Evolutionary conservation across 106 monocot genomes (phyloP).

Genomic region (Gastrodia elata): DNA sequence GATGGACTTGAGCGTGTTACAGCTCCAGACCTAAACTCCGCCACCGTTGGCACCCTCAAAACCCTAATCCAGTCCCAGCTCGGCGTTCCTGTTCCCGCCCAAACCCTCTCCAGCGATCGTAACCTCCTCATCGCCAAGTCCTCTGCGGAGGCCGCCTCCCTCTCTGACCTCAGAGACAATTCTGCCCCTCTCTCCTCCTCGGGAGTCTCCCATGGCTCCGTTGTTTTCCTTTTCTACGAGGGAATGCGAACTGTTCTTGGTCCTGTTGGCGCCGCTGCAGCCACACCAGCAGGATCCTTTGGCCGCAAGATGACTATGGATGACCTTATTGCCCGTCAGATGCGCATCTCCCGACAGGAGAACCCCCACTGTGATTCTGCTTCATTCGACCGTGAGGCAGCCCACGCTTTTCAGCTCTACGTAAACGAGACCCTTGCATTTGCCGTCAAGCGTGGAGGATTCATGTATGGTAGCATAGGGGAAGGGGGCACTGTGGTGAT

Average conservation of each 20-base stretch:
- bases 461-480: conserved; percentile 67
- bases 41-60: conserved; percentile 51
- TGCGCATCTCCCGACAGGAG: conserved; percentile 83
- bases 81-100: conserved; percentile 44
- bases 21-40: conserved; percentile 32
- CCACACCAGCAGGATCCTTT: conserved; percentile 67
- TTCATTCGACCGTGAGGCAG: conserved; percentile 78
- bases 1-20: conserved; percentile 87
- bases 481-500: conserved; percentile 36
- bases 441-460: conserved; percentile 80
- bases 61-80: conserved; percentile 73
- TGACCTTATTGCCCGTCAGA: conserved; percentile 86
- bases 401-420: conserved; percentile 77
- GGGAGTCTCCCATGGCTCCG: conserved; percentile 63
- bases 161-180: conserved; percentile 19
- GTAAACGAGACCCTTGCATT: conserved; percentile 69
- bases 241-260: conserved; percentile 14
- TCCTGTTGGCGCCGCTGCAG: conserved; percentile 16
- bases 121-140: conserved; percentile 54
- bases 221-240: conserved; percentile 61
- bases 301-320: conserved; percentile 92
- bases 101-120: conserved; percentile 63
- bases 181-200: conserved; percentile 41
- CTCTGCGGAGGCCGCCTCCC: conserved; percentile 6
- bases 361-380: conserved; percentile 53